Conservation (phyloP, 2,329 filamentous ascomycete species). For the Aspergillus nomiae region DNA sequence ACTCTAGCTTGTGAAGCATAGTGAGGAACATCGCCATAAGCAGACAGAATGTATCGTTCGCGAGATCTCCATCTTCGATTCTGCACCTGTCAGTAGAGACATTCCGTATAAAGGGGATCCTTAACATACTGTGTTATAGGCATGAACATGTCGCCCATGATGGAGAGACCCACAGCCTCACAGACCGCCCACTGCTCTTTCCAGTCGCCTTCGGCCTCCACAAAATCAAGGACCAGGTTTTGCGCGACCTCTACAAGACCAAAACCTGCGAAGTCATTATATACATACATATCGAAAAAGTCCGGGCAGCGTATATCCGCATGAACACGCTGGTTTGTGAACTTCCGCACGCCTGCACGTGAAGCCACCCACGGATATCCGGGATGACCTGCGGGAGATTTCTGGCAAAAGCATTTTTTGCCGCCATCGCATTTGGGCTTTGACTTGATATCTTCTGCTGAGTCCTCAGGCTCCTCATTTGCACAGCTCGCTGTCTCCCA, state of each 20-base stretch:
- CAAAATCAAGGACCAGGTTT: constrained; percentile 46
- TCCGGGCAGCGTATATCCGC: constrained; percentile 41
- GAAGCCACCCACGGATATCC: constrained; percentile 11
- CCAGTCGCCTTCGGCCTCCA: constrained; percentile 38
- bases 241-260: constrained; percentile 47
- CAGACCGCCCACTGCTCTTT: constrained; percentile 47
- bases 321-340: constrained; percentile 17
- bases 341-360: constrained; percentile 5
- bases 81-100: constrained; percentile 1
- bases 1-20: constrained; percentile 43
- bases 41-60: not conserved
- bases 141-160: constrained; percentile 19
- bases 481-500: constrained; percentile 24
- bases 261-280: constrained; percentile 46
- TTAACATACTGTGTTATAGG: constrained; percentile 24
- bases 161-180: constrained; percentile 38
- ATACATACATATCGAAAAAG: constrained; percentile 46
- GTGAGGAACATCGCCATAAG: constrained; percentile 36
- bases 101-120: not conserved
- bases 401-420: constrained; percentile 13
- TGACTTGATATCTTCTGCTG: constrained; percentile 24
- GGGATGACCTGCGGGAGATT: constrained; percentile 10
- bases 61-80: constrained; percentile 12
- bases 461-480: not conserved
- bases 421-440: constrained; percentile 25